phyloP scores from a whole-genome alignment of 768 basidiomycete genomes.

The Paxillus involutus region DNA sequence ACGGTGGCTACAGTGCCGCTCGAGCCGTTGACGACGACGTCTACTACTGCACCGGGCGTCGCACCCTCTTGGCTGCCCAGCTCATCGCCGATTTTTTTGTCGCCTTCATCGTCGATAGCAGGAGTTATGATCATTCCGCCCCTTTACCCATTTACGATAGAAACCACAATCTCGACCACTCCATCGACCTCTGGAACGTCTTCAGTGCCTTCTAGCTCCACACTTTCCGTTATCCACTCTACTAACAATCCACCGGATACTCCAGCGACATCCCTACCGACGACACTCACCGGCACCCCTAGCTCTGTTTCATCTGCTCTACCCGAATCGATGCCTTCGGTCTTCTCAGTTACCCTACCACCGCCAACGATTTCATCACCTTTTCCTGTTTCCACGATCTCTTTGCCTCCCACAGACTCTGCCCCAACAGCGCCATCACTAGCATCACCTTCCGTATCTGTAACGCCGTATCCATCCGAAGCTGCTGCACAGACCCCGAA shows the following conservation, averaged over 20 bases:
- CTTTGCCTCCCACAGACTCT: background rate
- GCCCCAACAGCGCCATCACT: background rate
- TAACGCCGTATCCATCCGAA: slow-evolving; percentile 7
- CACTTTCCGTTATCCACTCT: background rate
- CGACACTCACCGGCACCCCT: background rate
- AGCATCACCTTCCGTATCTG: background rate
- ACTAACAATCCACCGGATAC: slow-evolving; percentile 3
- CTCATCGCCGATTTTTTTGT: background rate
- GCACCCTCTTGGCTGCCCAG: background rate
- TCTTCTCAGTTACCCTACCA: background rate
- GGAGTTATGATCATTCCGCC: background rate
- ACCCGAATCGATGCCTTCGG: background rate
- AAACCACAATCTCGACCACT: background rate
- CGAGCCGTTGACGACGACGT: background rate
- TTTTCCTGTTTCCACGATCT: background rate
- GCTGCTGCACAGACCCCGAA: slow-evolving; percentile 6
- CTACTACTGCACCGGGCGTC: background rate
- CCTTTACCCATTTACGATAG: background rate
- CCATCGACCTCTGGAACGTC: background rate
- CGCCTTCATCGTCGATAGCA: background rate
- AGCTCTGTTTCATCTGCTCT: background rate
- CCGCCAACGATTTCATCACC: background rate
- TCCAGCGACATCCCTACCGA: background rate
- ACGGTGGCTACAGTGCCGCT: background rate
- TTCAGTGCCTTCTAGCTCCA: background rate